Base-by-base conservation (phyloP, 495 filamentous ascomycete species). In the Neurospora pannonica region DNA sequence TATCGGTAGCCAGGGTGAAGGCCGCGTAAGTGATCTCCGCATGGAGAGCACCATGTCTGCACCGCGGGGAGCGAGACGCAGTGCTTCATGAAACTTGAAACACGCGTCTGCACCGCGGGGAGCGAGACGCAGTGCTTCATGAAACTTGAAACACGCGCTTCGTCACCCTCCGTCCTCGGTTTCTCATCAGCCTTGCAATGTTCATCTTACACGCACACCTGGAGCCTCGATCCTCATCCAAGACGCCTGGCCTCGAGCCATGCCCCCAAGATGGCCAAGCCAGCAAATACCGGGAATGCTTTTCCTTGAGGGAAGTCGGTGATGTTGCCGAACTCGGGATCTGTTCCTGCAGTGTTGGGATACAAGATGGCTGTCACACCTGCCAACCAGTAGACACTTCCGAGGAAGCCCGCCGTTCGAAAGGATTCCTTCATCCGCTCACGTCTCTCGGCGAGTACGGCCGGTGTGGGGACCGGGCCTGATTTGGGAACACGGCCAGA, bases 251-350 rank as follows among this genome's bases (percentile, higher is more conserved):
- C n/a, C 77, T 84, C 82, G 69, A 81, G 70, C 76, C 78, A 74
- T 75, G 79, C 81, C 0, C 85, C 86, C 8, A 80, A 8, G 70
- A 84, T 74, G 0, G 75, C 81, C 5, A 78, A 42, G 1, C 39
- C 70, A 4, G 76, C 76, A 7, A 81, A 79, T 7, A 17, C 77
- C 5, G 78, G 34, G 74, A 87, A 89, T 1, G 81, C 6, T 36
- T 76, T 81, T 5, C 74, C 75, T 79, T 89, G 88, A 8, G 85
- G 87, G 72, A 85, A 86, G 0, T 78, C 83, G 1, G 83, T 81
- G 1, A 85, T 80, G 1, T 86, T 83, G 19, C 82, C 83, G 78
- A 89, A 89, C 77, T 90, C 87, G 0, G 88, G 88, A 74, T 90
- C 88, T 0, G 86, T 77, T 1, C 83, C 86, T 77, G 81, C 78